Evolutionary conservation across 139 green algal species (phyloP).

Genomic region (Volvox reticuliferus): DNA sequence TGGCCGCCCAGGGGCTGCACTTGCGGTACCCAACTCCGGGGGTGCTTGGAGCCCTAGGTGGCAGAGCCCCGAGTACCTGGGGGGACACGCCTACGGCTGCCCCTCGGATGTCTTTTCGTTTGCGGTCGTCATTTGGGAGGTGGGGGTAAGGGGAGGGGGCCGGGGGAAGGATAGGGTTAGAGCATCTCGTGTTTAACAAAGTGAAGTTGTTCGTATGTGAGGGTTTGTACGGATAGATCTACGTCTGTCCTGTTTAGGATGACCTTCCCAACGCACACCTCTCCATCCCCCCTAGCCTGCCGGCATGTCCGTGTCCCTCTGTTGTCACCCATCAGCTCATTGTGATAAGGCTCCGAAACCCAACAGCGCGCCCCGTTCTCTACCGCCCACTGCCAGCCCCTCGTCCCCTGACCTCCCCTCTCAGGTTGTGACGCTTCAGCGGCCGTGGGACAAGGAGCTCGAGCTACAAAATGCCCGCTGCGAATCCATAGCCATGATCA

Average conservation of each 20-base stretch:
- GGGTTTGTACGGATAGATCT: no score
- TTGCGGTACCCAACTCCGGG: constrained; percentile 32
- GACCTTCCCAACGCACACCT: no score
- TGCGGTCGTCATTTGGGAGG: constrained; percentile 34
- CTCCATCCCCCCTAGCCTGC: no score
- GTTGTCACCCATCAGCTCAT: no score
- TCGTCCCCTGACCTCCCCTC: not conserved
- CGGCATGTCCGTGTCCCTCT: no score
- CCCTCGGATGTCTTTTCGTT: constrained; percentile 35
- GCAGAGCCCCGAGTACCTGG: constrained; percentile 66
- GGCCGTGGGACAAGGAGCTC: constrained; percentile 15
- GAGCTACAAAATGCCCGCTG: not conserved
- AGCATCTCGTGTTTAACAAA: no score
- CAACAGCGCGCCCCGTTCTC: no score
- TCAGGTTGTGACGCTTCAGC: constrained; percentile 37
- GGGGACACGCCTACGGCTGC: constrained; percentile 32
- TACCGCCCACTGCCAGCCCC: no score
- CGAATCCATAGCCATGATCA: not conserved
- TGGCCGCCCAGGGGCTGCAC: not conserved
- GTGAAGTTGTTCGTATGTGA: no score
- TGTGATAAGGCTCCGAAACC: no score
- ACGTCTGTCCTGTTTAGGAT: no score
- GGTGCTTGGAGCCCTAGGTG: constrained; percentile 51
- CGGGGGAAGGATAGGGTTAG: not conserved
- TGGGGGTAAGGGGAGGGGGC: not conserved